These are phyloP conservation scores for Papiliotrema laurentii DNA, from an alignment of 1,284 basidiomycete species.

Conservation along the genomic window DNA sequence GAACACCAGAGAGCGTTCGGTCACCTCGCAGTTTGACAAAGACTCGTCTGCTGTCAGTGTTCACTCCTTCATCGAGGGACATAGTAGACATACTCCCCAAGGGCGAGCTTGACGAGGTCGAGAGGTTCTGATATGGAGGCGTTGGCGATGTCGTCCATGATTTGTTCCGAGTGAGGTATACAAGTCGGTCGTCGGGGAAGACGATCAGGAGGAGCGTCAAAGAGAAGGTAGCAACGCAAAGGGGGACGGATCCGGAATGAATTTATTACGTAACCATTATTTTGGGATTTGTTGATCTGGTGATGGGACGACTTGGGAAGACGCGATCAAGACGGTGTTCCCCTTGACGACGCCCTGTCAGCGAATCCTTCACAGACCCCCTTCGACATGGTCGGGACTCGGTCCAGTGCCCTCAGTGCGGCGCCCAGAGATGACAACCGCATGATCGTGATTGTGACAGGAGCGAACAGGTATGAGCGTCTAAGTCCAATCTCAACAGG, in stretches of 20 bases:
- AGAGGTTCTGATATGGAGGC: conserved; percentile 90
- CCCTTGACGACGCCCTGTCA: too few species aligned
- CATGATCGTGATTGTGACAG: conserved; percentile 60
- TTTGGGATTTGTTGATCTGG: background rate
- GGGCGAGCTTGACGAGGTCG: conserved; percentile 90
- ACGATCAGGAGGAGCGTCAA: too few species aligned
- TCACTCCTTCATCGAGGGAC: background rate
- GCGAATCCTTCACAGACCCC: background rate
- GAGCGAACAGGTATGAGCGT: conserved; percentile 59
- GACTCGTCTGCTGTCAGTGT: conserved; percentile 33
- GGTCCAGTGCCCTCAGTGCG: background rate
- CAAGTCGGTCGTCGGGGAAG: too few species aligned
- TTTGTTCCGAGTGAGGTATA: too few species aligned
- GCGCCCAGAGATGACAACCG: conserved; percentile 22
- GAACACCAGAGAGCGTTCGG: conserved; percentile 81
- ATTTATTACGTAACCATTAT: too few species aligned
- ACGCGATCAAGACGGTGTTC: too few species aligned
- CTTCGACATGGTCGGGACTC: conserved; percentile 5
- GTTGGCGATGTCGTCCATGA: conserved; percentile 54
- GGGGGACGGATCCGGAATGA: too few species aligned
- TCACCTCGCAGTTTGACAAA: conserved; percentile 84
- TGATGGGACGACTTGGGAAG: too few species aligned
- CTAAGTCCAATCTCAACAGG: background rate
- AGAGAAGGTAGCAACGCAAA: too few species aligned
- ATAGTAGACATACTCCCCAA: conserved; percentile 89